Conservation (phyloP, 2,329 filamentous ascomycete species). For the Aspergillus udagawae region DNA sequence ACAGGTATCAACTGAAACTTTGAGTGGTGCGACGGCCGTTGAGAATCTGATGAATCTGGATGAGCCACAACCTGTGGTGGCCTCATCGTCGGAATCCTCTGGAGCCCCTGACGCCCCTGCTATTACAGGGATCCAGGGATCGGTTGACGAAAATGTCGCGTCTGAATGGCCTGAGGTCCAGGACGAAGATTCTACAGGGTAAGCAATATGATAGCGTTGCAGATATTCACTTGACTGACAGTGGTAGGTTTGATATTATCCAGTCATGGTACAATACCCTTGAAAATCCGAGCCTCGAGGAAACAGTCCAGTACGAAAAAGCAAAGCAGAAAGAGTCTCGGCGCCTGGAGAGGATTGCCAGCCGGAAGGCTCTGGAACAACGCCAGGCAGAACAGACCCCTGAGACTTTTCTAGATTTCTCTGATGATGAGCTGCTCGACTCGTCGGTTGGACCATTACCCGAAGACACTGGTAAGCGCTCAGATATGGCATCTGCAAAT, state of each 20-base stretch:
- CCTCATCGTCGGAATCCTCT: not conserved
- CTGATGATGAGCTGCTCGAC: not conserved
- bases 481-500: not conserved
- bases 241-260: slow-evolving; percentile 8
- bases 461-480: not conserved
- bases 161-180: not conserved
- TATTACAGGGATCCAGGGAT: not conserved
- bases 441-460: not conserved
- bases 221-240: not conserved
- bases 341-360: slow-evolving; percentile 5
- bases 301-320: slow-evolving; percentile 7
- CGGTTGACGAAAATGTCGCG: not conserved
- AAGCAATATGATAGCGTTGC: not conserved
- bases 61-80: not conserved
- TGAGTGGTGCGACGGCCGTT: not conserved
- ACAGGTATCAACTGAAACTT: not conserved
- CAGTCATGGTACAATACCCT: slow-evolving; percentile 7
- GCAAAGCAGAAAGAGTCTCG: slow-evolving; percentile 6
- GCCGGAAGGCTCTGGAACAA: not conserved
- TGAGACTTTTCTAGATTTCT: not conserved
- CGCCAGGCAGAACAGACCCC: not conserved
- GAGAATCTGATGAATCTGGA: not conserved
- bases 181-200: not conserved
- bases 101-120: not conserved
- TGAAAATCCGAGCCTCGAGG: slow-evolving; percentile 3